These are phyloP conservation scores for Triticum aestivum DNA, from an alignment of 176 grass and related monocot genomes.

Conservation along the genomic window IWGSC_CS_RefSeq_v2.1 NC_057802.1:596118582-596119081, in stretches of 20 bases:
- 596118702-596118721: background rate
- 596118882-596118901: background rate
- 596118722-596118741: background rate
- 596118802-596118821: background rate
- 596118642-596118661: background rate
- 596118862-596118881: background rate
- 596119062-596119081: no score
- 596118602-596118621: background rate
- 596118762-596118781: background rate
- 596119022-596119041: no score
- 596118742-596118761: background rate
- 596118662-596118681: background rate
- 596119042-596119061: no score
- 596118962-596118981: no score
- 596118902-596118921: background rate
- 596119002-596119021: no score
- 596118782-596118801: slow-evolving; percentile 19
- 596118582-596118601: background rate
- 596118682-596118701: slow-evolving; percentile 32
- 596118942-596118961: no score
- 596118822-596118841: slow-evolving; percentile 24
- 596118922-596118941: background rate
- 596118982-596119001: no score
- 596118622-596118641: background rate
- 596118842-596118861: slow-evolving; percentile 13